Evolutionary conservation across 2,329 filamentous ascomycete species (phyloP).

Genomic region (Chaetomiaceae sp.): DNA sequence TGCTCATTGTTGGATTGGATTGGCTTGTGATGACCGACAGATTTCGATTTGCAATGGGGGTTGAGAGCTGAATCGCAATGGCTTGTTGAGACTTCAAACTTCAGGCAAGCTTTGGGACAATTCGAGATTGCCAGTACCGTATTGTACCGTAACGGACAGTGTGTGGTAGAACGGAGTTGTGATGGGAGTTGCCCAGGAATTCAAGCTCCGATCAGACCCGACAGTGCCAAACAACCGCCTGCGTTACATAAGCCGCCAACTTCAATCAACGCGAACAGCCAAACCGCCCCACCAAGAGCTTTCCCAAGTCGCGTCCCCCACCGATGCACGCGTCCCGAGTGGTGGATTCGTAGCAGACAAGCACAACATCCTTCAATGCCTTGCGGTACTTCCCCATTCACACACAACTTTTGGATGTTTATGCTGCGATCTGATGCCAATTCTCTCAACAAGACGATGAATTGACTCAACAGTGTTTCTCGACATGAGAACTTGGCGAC

Average conservation of each 20-base stretch:
- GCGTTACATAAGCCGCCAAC: no score
- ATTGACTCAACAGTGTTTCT: constrained; percentile 3
- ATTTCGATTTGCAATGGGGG: not conserved
- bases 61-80: not conserved
- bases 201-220: not conserved
- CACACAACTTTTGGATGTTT: no score
- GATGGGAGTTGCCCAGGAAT: not conserved
- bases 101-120: no score
- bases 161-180: not conserved
- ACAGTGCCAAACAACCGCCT: not conserved
- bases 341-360: not conserved
- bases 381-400: not conserved
- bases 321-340: constrained; percentile 20
- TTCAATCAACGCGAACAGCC: constrained; percentile 3
- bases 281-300: constrained; percentile 14
- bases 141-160: constrained; percentile 6
- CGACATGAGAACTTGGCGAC: constrained; percentile 21
- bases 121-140: not conserved
- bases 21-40: not conserved
- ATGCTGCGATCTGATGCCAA: not conserved
- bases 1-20: constrained; percentile 12
- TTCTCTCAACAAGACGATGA: not conserved
- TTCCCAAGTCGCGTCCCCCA: constrained; percentile 16
- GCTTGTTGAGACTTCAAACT: not conserved
- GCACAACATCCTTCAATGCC: no score